Base-by-base conservation (phyloP, 1,284 basidiomycete genomes). In the Irpex sp. region DNA sequence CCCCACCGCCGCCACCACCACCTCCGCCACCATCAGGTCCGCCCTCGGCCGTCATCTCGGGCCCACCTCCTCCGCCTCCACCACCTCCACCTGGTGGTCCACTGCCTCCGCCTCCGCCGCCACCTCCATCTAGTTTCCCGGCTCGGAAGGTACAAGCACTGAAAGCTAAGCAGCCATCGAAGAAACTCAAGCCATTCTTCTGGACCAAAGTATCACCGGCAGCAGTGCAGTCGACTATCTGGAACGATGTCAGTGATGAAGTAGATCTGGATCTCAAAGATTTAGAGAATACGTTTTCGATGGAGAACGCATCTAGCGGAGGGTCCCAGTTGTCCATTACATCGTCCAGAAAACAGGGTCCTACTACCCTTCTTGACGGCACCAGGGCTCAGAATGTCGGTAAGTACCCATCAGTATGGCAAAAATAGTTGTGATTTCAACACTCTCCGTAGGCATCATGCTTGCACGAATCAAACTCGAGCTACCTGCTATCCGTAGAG, bases 361-460 rank as follows among this genome's bases (percentile, higher is more conserved):
- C 88, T 0, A 87, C 86, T 0, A 93, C 92, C 0, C 73, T 95
- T 36, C 75, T 96, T 47, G 89, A 93, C 69, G 90, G 91, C 56
- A 89, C 86, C 8, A 81, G 93, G n/a, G 92, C 94, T 1, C 93
- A 94, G 67, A 92, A 95, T 69, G 81, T 95, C 67, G 89, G 92
- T 88, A 68, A 68, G 83, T 74, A 37, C 60, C 13, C 21, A 58
- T 33, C 39, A 43, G 17, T 46, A 39, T 54, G 17, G 21, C 31
- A 35, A 39, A 60, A 1, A 9, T 47, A 6, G 37, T 55, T 35
- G 59, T 33, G 5, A 26, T 61, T 11, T 54, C 57, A 61, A 46
- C 13, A 13, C 13, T 46, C 3, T 57, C 61, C 55, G 15, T 63
- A 92, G 91, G 85, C 1, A 94, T 95, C 68, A 92, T 95, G 88